Conservation (phyloP, 2,329 filamentous ascomycete genomes). For the Botrytis tulipae region DNA sequence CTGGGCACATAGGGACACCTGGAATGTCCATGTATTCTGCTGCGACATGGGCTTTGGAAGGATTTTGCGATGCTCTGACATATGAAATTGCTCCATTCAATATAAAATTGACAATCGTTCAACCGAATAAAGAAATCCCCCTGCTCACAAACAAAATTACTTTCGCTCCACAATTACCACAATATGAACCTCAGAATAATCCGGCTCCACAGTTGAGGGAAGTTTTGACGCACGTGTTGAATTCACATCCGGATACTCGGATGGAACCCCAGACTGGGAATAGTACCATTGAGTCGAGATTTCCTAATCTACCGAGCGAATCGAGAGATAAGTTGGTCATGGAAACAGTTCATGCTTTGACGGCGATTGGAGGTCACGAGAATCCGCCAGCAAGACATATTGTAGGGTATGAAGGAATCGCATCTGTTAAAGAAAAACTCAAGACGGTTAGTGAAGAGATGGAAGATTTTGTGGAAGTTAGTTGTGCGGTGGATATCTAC, state of each 20-base stretch:
- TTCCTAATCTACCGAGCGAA: slow-evolving; percentile 67
- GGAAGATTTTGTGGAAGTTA: slow-evolving; percentile 93
- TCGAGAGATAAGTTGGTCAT: slow-evolving; percentile 73
- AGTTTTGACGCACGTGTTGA: slow-evolving; percentile 77
- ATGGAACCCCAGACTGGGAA: slow-evolving; percentile 33
- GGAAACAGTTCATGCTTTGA: slow-evolving; percentile 88
- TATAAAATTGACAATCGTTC: slow-evolving; percentile 91
- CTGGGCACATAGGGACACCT: slow-evolving; percentile 88
- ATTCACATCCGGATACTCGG: slow-evolving; percentile 67
- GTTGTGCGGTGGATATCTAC: slow-evolving; percentile 45
- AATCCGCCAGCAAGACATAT: slow-evolving; percentile 94
- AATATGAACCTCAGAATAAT: slow-evolving; percentile 66
- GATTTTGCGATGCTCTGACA: slow-evolving; percentile 90
- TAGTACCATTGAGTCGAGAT: slow-evolving; percentile 58
- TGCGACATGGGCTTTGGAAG: slow-evolving; percentile 91
- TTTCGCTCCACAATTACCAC: slow-evolving; percentile 74
- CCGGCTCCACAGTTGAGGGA: slow-evolving; percentile 79
- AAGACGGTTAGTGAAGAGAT: slow-evolving; percentile 95
- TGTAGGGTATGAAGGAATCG: slow-evolving; percentile 83
- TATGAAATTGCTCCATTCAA: slow-evolving; percentile 98
- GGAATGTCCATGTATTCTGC: slow-evolving; percentile 89
- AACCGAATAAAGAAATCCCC: slow-evolving; percentile 90
- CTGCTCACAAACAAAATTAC: slow-evolving; percentile 84
- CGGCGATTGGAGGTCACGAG: slow-evolving; percentile 90
- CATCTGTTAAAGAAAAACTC: slow-evolving; percentile 89